These are phyloP conservation scores for Lachnellula suecica DNA, from an alignment of 2,329 filamentous ascomycete species.

Conservation along the genomic window DNA sequence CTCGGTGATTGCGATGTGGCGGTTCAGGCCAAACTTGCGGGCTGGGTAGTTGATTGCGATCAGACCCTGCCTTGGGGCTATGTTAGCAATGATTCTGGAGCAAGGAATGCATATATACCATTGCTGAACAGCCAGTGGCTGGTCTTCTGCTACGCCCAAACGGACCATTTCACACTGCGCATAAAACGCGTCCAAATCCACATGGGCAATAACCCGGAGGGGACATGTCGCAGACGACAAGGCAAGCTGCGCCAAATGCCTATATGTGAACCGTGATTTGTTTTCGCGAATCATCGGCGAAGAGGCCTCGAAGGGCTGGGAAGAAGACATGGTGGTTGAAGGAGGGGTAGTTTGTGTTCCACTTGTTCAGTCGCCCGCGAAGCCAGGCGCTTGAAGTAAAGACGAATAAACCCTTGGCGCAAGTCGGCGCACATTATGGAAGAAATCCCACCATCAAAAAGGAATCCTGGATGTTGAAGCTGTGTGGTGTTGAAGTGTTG, in stretches of 20 bases:
- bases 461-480: not conserved
- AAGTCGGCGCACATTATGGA: not conserved
- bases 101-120: conserved; percentile 52
- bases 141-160: conserved; percentile 69
- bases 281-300: conserved; percentile 40
- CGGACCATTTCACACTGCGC: conserved; percentile 94
- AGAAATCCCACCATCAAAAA: not conserved
- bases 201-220: conserved; percentile 82
- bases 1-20: conserved; percentile 77
- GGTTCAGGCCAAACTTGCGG: conserved; percentile 72
- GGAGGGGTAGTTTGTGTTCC: not conserved
- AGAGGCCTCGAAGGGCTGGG: conserved; percentile 44
- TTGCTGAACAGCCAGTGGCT: conserved; percentile 90
- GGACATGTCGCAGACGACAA: conserved; percentile 71
- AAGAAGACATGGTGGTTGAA: conserved; percentile 41
- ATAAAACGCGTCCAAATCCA: conserved; percentile 98
- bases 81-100: conserved; percentile 4
- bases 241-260: conserved; percentile 75
- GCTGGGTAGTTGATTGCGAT: conserved; percentile 97
- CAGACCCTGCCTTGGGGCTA: conserved; percentile 67
- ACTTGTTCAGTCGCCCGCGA: no score
- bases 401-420: not conserved
- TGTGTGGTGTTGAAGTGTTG: not conserved
- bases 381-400: not conserved
- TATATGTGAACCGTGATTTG: conserved; percentile 78